Base-by-base conservation (phyloP, 2,329 filamentous ascomycete species). In the Phaeosphaeria sp. region DNA sequence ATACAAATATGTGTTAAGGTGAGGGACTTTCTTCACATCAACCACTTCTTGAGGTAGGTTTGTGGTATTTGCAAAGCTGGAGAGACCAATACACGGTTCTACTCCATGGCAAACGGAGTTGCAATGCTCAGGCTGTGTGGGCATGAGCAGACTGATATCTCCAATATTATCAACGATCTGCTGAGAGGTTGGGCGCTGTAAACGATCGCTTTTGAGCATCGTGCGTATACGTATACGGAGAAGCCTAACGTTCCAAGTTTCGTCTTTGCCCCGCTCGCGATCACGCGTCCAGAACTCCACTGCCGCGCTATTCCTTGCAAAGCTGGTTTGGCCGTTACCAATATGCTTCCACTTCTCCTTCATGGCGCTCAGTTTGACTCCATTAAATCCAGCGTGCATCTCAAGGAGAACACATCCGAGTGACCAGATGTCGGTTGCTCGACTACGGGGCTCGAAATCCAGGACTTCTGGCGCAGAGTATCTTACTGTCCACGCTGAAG, bases 381-480 rank as follows among this genome's bases (percentile, higher is more conserved):
- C 54, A 22, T 48, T 25, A 11, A 68, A 30, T 0, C 54, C 40
- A 8, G 66, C 65, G 3, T 65, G 13, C 21, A 67, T 67, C 13
- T 68, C 66, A 6, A 51, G 11, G 6, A 67, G 45, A 0, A 68
- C 47, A 45, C 62, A 65, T 3, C 66, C 66, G 5, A 68, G 46
- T 11, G 55, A 50, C 52, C 52, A 67, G 17, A 67, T 58, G 33
- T 67, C 64, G 4, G 59, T 65, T 15, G 56, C 44, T 18, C 66
- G 33, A 39, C 60, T 67, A 13, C 66, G 60, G 5, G 55, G 39
- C 8, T 53, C 50, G 9, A 57, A 53, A 4, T 60, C 49, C 0
- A 65, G 51, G 1, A 61, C 55, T 48, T 67, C 63, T 15, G 64
- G 64, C 13, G 66, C 59, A 6, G 64, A 61, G 40, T 69, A 69